Base-by-base conservation (phyloP, 306 rosid genomes). In the Styphnolobium japonicum region DNA sequence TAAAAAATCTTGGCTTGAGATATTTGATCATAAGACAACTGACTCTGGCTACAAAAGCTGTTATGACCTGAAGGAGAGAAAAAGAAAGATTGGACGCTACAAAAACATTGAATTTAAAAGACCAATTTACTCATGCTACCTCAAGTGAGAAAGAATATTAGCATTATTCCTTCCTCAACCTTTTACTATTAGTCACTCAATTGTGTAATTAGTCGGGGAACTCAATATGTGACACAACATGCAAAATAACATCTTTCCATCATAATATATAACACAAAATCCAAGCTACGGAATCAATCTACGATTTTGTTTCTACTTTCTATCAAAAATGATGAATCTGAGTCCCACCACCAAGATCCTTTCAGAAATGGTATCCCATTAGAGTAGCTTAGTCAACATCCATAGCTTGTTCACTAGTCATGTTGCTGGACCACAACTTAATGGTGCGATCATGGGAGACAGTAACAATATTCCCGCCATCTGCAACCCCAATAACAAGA, bases 401-500 rank as follows among this genome's bases (percentile, higher is more conserved):
- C 97, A 92, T 94, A 31, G 78, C 84, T 49, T 87, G 89, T 21
- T 86, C 87, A 67, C 48, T 78, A 25, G 67, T 80, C 74, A 51
- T 49, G 33, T 81, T 73, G 81, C 92, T 83, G 39, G 94, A 86
- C 98, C 98, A 92, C n/a, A 92, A 84, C 84, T 94, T 92, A 73
- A 92, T 92, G 51, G 93, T 92, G 68, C 96, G 90, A 71, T 90
- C 97, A 58, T 86, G 94, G 67, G 96, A 92, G 66, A 90, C 96
- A 15, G 94, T 94, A 60, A 93, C 96, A 42, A 92, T 88, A 57
- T 79, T 77, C 34, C 87, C 82, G 7, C 96, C 98, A 81, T 92
- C 97, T 94, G 89, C 87, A 83, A 84, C 57, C n/a, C n/a, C 42
- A 82, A 67, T 48, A 83, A 53, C 25, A 81, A 61, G 1, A 71